Evolutionary conservation across 1,284 basidiomycete species (phyloP).

Genomic region (Trametes polyzona): DNA sequence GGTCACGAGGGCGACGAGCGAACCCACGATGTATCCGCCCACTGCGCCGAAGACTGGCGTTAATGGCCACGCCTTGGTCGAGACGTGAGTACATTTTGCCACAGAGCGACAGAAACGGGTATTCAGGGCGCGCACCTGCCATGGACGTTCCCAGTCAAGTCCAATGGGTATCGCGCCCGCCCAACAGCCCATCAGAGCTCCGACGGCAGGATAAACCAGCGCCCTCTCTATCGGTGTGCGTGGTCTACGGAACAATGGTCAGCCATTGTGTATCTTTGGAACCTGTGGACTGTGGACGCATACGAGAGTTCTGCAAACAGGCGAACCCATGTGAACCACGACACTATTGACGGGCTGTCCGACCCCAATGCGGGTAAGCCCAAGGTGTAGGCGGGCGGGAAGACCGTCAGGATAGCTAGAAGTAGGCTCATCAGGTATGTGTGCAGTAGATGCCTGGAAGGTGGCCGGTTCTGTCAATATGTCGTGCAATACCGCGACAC

Average conservation of each 20-base stretch:
- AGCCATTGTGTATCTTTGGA: background rate
- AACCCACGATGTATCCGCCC: slow-evolving; percentile 68
- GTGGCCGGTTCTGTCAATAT: background rate
- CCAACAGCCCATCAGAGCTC: slow-evolving; percentile 80
- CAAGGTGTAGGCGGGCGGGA: slow-evolving; percentile 73
- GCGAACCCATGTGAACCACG: slow-evolving; percentile 68
- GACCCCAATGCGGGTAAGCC: slow-evolving; percentile 58
- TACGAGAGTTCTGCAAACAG: slow-evolving; percentile 82
- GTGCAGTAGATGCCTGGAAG: slow-evolving; percentile 51
- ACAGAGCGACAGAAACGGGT: background rate
- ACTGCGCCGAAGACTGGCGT: slow-evolving; percentile 72
- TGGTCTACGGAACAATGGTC: slow-evolving; percentile 45
- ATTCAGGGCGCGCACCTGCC: slow-evolving; percentile 73
- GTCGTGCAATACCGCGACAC: background rate
- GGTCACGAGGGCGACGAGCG: slow-evolving; percentile 57
- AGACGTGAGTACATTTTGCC: background rate
- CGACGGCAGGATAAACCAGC: slow-evolving; percentile 78
- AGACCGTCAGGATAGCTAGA: slow-evolving; percentile 68
- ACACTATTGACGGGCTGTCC: slow-evolving; percentile 44
- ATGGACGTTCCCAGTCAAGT: slow-evolving; percentile 94
- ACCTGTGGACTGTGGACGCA: slow-evolving; percentile 37
- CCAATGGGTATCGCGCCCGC: slow-evolving; percentile 80
- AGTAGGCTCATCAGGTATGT: slow-evolving; percentile 75
- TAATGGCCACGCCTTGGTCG: slow-evolving; percentile 75
- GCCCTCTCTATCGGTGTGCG: slow-evolving; percentile 73